Evolutionary conservation across 2,329 filamentous ascomycete species (phyloP), one percentile per base, ranked within the genome.

Genomic region (Trichoderma lentiforme): DNA sequence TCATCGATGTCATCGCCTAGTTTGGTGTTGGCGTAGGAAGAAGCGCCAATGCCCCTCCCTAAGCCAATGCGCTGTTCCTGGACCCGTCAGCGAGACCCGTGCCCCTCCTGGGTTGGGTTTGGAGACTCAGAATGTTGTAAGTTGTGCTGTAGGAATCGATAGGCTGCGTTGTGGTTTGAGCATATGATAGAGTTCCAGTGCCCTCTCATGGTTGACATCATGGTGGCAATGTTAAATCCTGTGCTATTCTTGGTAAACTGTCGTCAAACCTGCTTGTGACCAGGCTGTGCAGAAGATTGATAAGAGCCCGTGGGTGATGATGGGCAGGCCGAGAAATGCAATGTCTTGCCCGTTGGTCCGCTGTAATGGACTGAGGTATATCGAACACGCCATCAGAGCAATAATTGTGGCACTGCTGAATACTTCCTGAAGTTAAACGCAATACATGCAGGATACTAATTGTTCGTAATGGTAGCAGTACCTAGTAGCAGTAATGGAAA

Each of bases 311-410:
- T 32, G 36, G 28, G 43, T 32, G 51, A 24, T 53, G 43, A 76
- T 75, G 76, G 74, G 71, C 26, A 47, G 34, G 21, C 32, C 36
- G 51, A 71, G 71, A 68, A 70, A 73, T 72, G 73, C 56, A 75
- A 75, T 75, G 74, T 75, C 73, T 74, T 43, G 71, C 36, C 24
- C 53, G 58, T 56, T 65, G 72, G 73, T 47, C 24, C 51, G 58
- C 56, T 65, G 72, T 63, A 67, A 72, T 72, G 72, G 65, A 58
- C 6, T 18, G 36, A 34, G 21, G 56, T 24, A 51, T 51, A 61
- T 60, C 6, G 34, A 26, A 69, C 26, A 62, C 47, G 39, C 21
- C 53, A 30, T 36, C 28, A 12, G 32, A 4, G 14, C 28, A 4
- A 39, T 43, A 43, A 43, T 26, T 15, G 21, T 26, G 14, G 14